phyloP scores from a whole-genome alignment of 306 rosid species.

The Cicer arietinum region DNA sequence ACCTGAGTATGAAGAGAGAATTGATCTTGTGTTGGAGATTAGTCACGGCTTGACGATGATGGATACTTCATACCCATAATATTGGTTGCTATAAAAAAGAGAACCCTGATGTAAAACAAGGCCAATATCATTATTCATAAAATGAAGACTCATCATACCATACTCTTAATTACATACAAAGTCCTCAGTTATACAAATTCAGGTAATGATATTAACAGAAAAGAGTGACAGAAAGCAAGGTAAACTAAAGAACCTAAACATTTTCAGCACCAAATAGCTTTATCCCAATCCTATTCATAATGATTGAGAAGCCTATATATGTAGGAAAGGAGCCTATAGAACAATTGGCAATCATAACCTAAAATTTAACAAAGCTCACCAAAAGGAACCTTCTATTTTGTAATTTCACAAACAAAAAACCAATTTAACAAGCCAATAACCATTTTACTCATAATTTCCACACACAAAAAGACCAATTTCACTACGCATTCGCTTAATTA shows the following conservation, averaged over 20 bases:
- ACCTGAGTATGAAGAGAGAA: not conserved
- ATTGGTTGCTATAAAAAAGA: not conserved
- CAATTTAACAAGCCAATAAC: not conserved
- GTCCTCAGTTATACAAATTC: slow-evolving; percentile 28
- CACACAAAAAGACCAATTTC: not conserved
- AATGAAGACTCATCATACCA: slow-evolving; percentile 1
- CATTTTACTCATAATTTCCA: no score
- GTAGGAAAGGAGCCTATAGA: no score
- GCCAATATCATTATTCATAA: not conserved
- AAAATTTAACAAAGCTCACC: not conserved
- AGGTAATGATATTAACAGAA: not conserved
- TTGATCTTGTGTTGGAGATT: not conserved
- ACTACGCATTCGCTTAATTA: not conserved
- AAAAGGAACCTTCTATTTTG: not conserved
- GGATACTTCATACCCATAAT: not conserved
- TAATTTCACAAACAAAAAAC: not conserved
- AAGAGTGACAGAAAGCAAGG: not conserved
- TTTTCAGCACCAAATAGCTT: not conserved
- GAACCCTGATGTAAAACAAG: not conserved
- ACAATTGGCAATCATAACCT: no score
- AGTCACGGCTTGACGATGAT: not conserved
- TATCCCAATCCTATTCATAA: not conserved
- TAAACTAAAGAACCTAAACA: not conserved
- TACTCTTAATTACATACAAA: not conserved
- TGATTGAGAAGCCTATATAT: no score